These are phyloP conservation scores for Carex myosuroides DNA, from an alignment of 176 grass and related monocot genomes.

Conservation along the genomic window DNA sequence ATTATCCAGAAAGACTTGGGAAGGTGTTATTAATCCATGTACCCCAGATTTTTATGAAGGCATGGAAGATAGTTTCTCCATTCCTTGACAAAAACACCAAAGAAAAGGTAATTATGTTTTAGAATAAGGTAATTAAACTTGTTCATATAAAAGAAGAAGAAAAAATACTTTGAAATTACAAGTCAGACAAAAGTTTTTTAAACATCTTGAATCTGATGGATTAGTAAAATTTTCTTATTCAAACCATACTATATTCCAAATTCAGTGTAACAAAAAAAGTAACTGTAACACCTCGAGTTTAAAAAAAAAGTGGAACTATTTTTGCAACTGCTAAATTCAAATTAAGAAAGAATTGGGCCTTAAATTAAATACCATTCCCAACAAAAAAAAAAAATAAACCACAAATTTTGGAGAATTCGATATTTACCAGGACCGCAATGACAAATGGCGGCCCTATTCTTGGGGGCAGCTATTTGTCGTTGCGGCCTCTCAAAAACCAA, in stretches of 20 bases:
- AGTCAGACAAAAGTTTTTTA: not conserved
- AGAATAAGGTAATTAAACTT: not conserved
- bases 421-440: no score
- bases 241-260: not conserved
- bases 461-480: no score
- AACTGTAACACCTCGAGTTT: no score
- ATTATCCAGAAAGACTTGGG: slow-evolving; percentile 71
- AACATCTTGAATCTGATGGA: no score
- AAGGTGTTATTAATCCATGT: slow-evolving; percentile 60
- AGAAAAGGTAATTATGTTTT: slow-evolving; percentile 37
- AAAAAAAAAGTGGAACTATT: not conserved
- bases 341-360: not conserved
- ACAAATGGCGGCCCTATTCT: no score
- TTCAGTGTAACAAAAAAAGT: not conserved
- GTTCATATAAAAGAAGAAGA: not conserved
- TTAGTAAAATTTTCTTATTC: not conserved
- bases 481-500: no score
- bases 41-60: slow-evolving; percentile 80
- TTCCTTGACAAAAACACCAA: slow-evolving; percentile 65
- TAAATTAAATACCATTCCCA: not conserved
- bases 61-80: slow-evolving; percentile 72
- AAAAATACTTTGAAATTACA: not conserved
- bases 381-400: no score
- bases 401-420: no score
- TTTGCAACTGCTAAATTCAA: no score